Conservation (phyloP, 768 basidiomycete genomes). For the Lactarius vividus region DNA sequence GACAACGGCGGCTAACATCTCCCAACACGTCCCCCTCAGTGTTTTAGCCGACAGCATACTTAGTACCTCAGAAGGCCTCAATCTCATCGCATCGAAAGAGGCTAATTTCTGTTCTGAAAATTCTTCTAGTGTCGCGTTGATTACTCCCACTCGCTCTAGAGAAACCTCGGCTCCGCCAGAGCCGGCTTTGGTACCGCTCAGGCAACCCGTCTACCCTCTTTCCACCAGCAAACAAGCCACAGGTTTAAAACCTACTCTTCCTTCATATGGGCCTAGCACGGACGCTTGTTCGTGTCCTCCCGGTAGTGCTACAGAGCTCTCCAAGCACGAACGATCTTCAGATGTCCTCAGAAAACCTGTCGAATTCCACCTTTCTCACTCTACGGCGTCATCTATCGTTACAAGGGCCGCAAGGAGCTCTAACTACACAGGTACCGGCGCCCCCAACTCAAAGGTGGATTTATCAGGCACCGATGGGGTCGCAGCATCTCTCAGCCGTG, state of each 20-base stretch:
- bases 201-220: not conserved
- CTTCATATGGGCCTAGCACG: not conserved
- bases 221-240: not conserved
- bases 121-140: not conserved
- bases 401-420: not conserved
- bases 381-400: not conserved
- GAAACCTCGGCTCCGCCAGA: not conserved
- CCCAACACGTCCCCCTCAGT: not conserved
- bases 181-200: not conserved
- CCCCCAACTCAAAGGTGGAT: not conserved
- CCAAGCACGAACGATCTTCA: not conserved
- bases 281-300: not conserved
- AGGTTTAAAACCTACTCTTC: not conserved
- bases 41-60: not conserved
- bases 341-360: not conserved
- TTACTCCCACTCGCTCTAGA: not conserved
- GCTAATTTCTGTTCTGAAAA: not conserved
- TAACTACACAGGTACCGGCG: not conserved
- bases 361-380: not conserved
- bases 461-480: not conserved
- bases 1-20: not conserved
- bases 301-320: not conserved
- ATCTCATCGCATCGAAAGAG: not conserved
- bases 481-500: not conserved
- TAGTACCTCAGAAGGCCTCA: not conserved